A percentile compares a stretch with the other conserved stretches of the same genome.
Conservation (phyloP, 345 rosid species). For the Salix dunnii region DNA sequence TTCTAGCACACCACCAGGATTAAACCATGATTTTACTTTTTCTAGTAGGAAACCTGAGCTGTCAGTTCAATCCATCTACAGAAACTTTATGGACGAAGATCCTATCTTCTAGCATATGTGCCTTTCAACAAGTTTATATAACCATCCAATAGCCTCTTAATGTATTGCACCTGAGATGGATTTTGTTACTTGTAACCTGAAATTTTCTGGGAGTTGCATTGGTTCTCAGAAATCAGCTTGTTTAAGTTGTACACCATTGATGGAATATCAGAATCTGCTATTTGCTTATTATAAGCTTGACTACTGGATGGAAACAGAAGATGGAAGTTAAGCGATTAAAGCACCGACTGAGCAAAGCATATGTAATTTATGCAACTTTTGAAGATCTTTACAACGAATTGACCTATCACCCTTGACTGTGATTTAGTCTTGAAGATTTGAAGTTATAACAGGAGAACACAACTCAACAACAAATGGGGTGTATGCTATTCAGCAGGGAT, state of each 20-base stretch:
- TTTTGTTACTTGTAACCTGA: neutral
- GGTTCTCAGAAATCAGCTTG: neutral
- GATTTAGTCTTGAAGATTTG: neutral
- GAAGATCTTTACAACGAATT: neutral
- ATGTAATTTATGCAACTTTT: neutral
- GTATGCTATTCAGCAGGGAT: neutral
- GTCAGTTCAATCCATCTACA: neutral
- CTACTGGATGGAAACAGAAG: neutral
- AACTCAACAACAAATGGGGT: neutral
- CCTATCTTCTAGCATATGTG: neutral
- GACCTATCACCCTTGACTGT: neutral
- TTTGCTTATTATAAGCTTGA: conserved; percentile 1
- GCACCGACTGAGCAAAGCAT: neutral
- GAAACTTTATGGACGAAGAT: neutral
- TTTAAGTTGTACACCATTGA: neutral
- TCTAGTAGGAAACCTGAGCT: neutral
- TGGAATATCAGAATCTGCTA: neutral
- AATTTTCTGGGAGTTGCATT: neutral
- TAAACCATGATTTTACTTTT: conserved; percentile 2
- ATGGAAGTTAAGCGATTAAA: neutral
- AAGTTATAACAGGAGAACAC: neutral
- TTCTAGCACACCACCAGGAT: neutral
- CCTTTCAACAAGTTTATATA: neutral
- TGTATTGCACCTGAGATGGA: neutral
- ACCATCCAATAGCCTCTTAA: neutral